Percentiles rank a stretch among this genome's conserved stretches.
Evolutionary conservation across 2,329 filamentous ascomycete genomes (phyloP).

Genomic region (Beauveria rudraprayagi): DNA sequence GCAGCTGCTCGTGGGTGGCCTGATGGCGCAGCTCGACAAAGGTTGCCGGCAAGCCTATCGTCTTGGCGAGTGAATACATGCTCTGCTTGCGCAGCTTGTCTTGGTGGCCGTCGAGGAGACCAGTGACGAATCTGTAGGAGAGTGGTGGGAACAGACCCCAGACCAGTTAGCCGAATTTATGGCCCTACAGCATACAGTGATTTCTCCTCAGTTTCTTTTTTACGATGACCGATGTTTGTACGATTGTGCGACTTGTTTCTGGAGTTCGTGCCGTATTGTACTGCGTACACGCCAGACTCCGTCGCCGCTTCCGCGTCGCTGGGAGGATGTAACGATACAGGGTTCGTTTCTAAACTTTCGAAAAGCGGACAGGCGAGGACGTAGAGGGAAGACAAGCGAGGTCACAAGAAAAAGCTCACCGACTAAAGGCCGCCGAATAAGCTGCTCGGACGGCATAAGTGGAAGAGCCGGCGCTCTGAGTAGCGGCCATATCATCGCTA

Average conservation of each 20-base stretch:
- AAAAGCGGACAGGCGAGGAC: conserved; percentile 6
- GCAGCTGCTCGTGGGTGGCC: conserved; percentile 82
- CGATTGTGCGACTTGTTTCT: neutral
- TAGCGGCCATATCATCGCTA: conserved; percentile 43
- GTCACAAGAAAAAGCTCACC: conserved; percentile 38
- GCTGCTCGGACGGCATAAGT: conserved; percentile 57
- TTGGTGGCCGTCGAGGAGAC: conserved; percentile 66
- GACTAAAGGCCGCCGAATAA: conserved; percentile 67
- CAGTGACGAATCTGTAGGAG: conserved; percentile 64
- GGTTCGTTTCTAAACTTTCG: neutral
- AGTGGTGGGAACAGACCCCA: neutral
- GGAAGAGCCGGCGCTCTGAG: conserved; percentile 31
- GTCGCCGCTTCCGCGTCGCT: neutral
- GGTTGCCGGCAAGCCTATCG: conserved; percentile 60
- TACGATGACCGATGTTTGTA: neutral
- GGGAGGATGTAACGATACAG: neutral
- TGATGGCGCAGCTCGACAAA: conserved; percentile 89
- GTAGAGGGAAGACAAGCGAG: neutral
- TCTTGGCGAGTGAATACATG: conserved; percentile 66
- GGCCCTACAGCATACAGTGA: neutral
- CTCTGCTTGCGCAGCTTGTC: conserved; percentile 58
- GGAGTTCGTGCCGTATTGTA: neutral
- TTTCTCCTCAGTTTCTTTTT: neutral
- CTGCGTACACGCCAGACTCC: neutral
- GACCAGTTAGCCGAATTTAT: conserved; percentile 5